Evolutionary conservation across 441 rosid species (phyloP).

Genomic region (Corymbia citriodora): DNA sequence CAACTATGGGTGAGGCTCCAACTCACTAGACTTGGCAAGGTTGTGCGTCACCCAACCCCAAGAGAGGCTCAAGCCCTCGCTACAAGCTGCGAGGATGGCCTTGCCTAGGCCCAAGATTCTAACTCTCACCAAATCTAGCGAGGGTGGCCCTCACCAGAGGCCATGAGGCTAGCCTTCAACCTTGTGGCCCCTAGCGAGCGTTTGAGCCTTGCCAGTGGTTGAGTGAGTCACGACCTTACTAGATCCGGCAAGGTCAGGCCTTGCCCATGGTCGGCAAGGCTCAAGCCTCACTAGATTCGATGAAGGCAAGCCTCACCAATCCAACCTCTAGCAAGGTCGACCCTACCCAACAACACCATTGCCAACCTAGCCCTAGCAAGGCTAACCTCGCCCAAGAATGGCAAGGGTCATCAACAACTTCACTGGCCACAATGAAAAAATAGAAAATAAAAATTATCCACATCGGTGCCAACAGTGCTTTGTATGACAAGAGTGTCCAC

Average conservation of each 20-base stretch:
- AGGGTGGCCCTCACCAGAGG: not conserved
- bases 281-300: not conserved
- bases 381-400: not conserved
- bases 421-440: not conserved
- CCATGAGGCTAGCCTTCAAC: too few species aligned
- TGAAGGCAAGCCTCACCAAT: not conserved
- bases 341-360: not conserved
- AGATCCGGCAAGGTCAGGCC: not conserved
- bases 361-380: fast-evolving
- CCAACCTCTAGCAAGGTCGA: fast-evolving
- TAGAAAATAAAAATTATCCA: too few species aligned
- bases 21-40: not conserved
- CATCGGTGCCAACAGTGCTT: too few species aligned
- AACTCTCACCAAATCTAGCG: too few species aligned
- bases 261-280: not conserved
- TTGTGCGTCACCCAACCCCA: not conserved
- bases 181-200: not conserved
- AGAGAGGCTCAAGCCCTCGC: not conserved
- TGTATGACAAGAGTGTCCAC: too few species aligned
- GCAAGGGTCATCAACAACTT: not conserved
- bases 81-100: fast-evolving
- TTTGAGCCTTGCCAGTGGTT: not conserved
- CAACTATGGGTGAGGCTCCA: too few species aligned
- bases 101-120: too few species aligned
- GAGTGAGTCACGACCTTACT: too few species aligned